phyloP scores from a whole-genome alignment of 176 grass and related monocot species.

The Pontederia paniculata region DNA sequence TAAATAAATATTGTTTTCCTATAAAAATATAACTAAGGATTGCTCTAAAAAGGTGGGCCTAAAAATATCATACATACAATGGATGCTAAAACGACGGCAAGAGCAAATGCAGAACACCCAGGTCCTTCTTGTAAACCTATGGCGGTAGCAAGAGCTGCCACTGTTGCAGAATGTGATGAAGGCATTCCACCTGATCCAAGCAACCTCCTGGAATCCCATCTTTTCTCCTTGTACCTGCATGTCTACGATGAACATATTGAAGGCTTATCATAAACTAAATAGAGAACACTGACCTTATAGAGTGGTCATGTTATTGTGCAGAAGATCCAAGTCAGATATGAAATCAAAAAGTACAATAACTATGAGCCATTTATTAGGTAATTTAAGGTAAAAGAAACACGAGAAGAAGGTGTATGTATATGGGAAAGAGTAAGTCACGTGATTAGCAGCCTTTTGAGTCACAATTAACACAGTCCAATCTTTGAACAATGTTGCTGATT shows the following conservation, averaged over 20 bases:
- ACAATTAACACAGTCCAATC: no score
- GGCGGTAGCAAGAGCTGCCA: conserved; percentile 53
- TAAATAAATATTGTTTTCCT: no score
- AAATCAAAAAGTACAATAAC: background rate
- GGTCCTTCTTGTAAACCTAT: conserved; percentile 74
- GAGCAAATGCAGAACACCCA: conserved; percentile 59
- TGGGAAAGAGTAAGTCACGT: no score
- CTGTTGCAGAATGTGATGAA: conserved; percentile 81
- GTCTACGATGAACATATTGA: conserved; percentile 59
- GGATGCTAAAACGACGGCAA: conserved; percentile 72
- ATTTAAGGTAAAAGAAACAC: no score
- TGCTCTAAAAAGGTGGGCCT: no score
- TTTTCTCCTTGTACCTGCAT: conserved; percentile 99
- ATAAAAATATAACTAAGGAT: no score
- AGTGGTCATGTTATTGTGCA: background rate
- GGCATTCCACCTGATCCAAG: conserved; percentile 72
- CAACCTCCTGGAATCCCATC: conserved; percentile 82
- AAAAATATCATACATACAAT: conserved; percentile 42
- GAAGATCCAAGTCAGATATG: background rate
- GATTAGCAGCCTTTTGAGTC: no score
- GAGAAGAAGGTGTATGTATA: no score
- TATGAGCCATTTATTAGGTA: background rate
- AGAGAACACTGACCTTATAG: no score
- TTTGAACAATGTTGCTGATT: no score
- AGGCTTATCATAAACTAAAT: conserved; percentile 19